A percentile compares a stretch with the other conserved stretches of the same genome.
These are phyloP conservation scores for Pseudogymnoascus sp. DNA, from an alignment of 2,329 filamentous ascomycete genomes.

Conservation along the genomic window DNA sequence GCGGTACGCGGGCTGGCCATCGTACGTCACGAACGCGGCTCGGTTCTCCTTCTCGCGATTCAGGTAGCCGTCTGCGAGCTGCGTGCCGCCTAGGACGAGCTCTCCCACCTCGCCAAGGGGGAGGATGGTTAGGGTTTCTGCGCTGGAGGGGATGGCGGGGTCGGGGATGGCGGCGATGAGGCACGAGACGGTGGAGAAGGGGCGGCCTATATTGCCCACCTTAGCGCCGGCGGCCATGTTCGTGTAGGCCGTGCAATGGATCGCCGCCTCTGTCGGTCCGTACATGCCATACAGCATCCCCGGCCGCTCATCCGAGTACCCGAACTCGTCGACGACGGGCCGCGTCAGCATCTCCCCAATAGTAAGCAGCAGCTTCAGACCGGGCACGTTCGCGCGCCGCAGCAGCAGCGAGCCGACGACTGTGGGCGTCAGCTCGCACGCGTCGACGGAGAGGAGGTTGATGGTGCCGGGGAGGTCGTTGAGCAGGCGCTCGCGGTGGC, in stretches of 20 bases:
- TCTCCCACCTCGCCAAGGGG: constrained; percentile 40
- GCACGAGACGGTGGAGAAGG: constrained; percentile 61
- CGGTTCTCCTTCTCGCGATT: constrained; percentile 71
- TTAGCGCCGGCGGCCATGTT: constrained; percentile 47
- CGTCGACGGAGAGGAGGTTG: constrained; percentile 60
- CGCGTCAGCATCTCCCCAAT: constrained; percentile 89
- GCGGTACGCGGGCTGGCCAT: background rate
- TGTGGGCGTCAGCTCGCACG: constrained; percentile 81
- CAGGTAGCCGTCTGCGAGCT: constrained; percentile 73
- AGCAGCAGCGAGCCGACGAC: constrained; percentile 71
- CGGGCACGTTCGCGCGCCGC: constrained; percentile 57
- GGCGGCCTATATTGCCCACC: constrained; percentile 64
- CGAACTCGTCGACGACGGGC: constrained; percentile 71
- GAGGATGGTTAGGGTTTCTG: constrained; percentile 19
- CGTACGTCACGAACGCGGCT: constrained; percentile 51
- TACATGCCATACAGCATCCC: constrained; percentile 89
- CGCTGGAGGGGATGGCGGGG: constrained; percentile 10
- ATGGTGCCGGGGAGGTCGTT: constrained; percentile 65
- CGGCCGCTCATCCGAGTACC: constrained; percentile 37
- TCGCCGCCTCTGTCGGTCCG: constrained; percentile 83
- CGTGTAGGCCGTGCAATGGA: constrained; percentile 75
- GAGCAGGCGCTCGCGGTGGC: constrained; percentile 60
- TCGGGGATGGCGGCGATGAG: constrained; percentile 26
- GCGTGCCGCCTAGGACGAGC: constrained; percentile 69
- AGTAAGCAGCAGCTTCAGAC: constrained; percentile 64